A percentile compares a stretch with the other conserved stretches of the same genome.
These are phyloP conservation scores for Microbotryum lychnidis-dioicae DNA, from an alignment of 1,284 basidiomycete genomes.

Conservation along the genomic window DNA sequence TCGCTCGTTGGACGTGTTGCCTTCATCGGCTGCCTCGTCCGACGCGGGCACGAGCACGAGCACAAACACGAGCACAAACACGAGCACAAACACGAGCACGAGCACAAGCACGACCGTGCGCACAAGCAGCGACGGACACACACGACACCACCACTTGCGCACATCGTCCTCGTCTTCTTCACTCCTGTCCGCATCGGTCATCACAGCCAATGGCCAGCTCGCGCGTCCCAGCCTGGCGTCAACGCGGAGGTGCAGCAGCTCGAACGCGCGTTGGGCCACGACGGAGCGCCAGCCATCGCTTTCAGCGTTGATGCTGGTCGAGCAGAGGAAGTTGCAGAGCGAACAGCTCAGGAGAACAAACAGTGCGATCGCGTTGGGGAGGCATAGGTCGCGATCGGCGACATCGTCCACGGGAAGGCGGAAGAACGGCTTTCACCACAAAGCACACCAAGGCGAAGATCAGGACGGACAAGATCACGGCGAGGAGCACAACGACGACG, in stretches of 20 bases:
- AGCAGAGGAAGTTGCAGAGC: not conserved
- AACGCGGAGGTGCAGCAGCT: too few species aligned
- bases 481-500: not conserved
- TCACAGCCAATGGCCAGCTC: not conserved
- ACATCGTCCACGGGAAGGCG: not conserved
- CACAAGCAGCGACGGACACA: too few species aligned
- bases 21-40: too few species aligned
- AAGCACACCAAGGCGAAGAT: not conserved
- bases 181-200: not conserved
- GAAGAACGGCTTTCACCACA: not conserved
- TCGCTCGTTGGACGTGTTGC: too few species aligned
- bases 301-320: constrained; percentile 1
- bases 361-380: not conserved
- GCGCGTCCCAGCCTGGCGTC: too few species aligned
- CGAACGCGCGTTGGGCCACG: not conserved
- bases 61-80: too few species aligned
- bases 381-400: not conserved
- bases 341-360: not conserved
- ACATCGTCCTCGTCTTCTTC: not conserved
- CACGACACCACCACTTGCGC: not conserved
- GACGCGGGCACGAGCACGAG: too few species aligned
- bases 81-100: too few species aligned
- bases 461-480: not conserved
- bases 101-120: too few species aligned
- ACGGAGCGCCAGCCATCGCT: constrained; percentile 1